Evolutionary conservation across 305 asterid genomes (phyloP), one percentile per base, ranked within the genome.

Genomic region (Solanum hybrid): DNA sequence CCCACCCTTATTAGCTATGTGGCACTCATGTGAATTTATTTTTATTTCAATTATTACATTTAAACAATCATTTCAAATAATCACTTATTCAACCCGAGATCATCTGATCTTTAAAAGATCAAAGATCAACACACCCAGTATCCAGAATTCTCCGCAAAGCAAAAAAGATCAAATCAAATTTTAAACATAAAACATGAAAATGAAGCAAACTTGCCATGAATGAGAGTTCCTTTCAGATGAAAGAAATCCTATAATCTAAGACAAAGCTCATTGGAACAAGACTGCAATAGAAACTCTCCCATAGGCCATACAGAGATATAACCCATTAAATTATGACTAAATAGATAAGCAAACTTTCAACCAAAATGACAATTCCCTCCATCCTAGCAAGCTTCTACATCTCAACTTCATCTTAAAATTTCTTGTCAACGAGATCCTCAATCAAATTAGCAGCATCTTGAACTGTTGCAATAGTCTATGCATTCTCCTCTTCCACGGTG

Each of bases 341-440:
- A 34, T 29, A 88, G 72, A 24, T 34, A 5, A 22, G 78, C 15
- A 64, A 56, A 77, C 51, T 45, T 37, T 34, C 87, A 88, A 90
- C 90, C 71, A 84, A 89, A 85, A 92, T 45, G 80, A 89, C 90
- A 91, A 75, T 64, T 36, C 92, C 9, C 77, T 15, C 80, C 24
- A 35, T 31, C 36, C 38, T 34, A 89, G 64, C 85, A 81, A 42
- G 37, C 71, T 36, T 81, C 73, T 45, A 27, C 66, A 82, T 10
- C 40, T 45, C 73, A 45, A 82, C 51, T 40, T 26, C 10, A 4
- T 29, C 36, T 89, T 85, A 45, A 79, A 93, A 93, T 29, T 93
- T 93, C 82, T 93, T 92, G 90, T 90, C 94, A 35, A 95, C 80
- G 88, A 96, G 98, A 73, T 91, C 86, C 95, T 96, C 98, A 31